These are phyloP conservation scores for Fusarium albosuccineum DNA, from an alignment of 2,329 filamentous ascomycete genomes.

Conservation along the genomic window DNA sequence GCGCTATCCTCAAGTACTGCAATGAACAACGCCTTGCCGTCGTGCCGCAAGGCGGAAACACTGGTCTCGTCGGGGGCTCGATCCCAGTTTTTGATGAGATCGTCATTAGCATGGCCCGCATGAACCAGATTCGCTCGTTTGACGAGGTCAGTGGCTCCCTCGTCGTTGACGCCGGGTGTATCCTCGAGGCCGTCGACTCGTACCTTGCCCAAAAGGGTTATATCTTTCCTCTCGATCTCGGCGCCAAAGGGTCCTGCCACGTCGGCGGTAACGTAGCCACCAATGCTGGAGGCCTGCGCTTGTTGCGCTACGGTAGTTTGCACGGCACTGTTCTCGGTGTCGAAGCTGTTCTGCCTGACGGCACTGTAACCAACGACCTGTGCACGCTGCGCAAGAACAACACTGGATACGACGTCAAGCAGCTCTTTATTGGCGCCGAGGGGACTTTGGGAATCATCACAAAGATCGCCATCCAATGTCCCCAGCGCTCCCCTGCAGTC, in stretches of 20 bases:
- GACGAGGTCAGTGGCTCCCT: constrained; percentile 93
- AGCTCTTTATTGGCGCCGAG: constrained; percentile 95
- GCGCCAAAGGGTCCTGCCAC: constrained; percentile 96
- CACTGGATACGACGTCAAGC: constrained; percentile 97
- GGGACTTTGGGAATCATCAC: constrained; percentile 97
- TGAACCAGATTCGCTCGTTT: constrained; percentile 93
- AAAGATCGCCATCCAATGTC: constrained; percentile 88
- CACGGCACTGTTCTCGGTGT: constrained; percentile 94
- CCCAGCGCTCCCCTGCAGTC: constrained; percentile 86
- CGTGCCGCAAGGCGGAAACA: constrained; percentile 97
- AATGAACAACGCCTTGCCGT: constrained; percentile 93
- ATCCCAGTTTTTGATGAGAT: constrained; percentile 99
- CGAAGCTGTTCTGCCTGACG: constrained; percentile 93
- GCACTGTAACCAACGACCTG: constrained; percentile 91
- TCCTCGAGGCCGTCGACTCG: constrained; percentile 89
- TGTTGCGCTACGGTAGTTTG: constrained; percentile 92
- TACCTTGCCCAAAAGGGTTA: constrained; percentile 86
- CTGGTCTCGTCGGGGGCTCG: constrained; percentile 93
- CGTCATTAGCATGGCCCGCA: constrained; percentile 87
- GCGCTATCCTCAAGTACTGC: constrained; percentile 92
- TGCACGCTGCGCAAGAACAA: constrained; percentile 96
- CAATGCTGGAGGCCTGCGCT: constrained; percentile 90
- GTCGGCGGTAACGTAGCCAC: constrained; percentile 96
- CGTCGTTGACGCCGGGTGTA: constrained; percentile 90
- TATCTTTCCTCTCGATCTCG: constrained; percentile 97